Base-by-base conservation (phyloP, 2,329 filamentous ascomycete species). In the Xylariaceae sp. region DNA sequence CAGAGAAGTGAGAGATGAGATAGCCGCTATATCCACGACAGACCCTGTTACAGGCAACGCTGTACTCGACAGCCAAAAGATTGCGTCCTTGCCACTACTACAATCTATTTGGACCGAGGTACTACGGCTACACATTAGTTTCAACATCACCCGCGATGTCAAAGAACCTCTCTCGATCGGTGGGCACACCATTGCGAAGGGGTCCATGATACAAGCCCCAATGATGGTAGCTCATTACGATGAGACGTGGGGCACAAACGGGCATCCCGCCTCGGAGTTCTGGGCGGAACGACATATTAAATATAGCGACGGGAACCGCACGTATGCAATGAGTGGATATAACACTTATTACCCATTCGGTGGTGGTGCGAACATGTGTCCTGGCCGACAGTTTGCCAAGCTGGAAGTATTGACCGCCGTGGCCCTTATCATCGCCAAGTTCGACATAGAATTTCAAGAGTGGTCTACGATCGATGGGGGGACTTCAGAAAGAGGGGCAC, bases 1-100 rank as follows among this genome's bases (percentile, higher is more conserved):
- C n/a, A 17, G 42, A 39, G 31, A 6, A 11, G 39, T 51, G 33
- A 11, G 43, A 7, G 44, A 42, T 11, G 48, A 51, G 15, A 19
- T 51, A 17, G 31, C 3, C 17, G 17, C 39, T 3, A 43, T 33
- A 5, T 38, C 19, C 6, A 18, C 22, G 5, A 42, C 39, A 9
- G 43, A 50, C 39, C 36, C 48, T 11, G 36, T 17, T 10, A 50
- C 48, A 5, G 42, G 47, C 10, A 42, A 41, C 14, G 15, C 15
- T 6, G 39, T 18, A 15, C 33, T 49, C 12, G 47, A 49, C 38
- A 49, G 35, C 39, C 42, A 45, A 39, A 49, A 27, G 6, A 17
- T 49, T 1, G 5, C 41, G 10, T 3, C 35, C 9, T 18, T 49
- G 10, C 47, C 47, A 1, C 14, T 41, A n/a, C 12, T 49, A 27